Percentiles rank a stretch among this genome's conserved stretches.
phyloP scores from a whole-genome alignment of 805 yeast species.

The Candida tibetensis region DNA sequence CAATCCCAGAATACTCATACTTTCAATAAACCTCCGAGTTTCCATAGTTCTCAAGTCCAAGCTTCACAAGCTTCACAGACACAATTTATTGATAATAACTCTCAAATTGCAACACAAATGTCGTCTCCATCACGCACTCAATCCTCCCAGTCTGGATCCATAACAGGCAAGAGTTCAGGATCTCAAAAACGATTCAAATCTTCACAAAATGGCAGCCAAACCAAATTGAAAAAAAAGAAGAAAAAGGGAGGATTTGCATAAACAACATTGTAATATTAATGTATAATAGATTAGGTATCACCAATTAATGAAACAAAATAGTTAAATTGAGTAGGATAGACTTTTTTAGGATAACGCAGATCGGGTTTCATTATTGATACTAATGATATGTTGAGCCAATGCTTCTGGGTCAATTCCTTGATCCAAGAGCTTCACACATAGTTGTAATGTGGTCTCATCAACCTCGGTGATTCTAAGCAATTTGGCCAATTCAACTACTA shows the following conservation, averaged over 20 bases:
- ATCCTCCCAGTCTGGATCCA: no score
- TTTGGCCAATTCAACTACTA: constrained; percentile 22
- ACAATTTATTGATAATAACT: no score
- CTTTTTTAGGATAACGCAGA: constrained; percentile 2
- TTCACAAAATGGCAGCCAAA: constrained; percentile 12
- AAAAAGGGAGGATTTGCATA: constrained; percentile 50
- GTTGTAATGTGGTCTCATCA: constrained; percentile 28
- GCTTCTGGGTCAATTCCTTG: constrained; percentile 32
- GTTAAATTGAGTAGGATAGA: no score
- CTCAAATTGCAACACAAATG: no score
- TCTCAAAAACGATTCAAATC: constrained; percentile 4
- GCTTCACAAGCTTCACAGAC: no score
- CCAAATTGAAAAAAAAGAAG: constrained; percentile 37
- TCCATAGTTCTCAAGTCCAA: no score
- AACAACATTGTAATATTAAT: constrained; percentile 5
- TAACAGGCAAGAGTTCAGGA: no score
- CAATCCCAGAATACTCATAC: not conserved
- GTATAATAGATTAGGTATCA: not conserved
- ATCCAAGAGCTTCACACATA: constrained; percentile 33
- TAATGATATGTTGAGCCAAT: constrained; percentile 25
- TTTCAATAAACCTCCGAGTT: no score
- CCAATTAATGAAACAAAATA: not conserved
- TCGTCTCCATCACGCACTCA: no score
- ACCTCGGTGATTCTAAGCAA: constrained; percentile 21
- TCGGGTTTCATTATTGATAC: constrained; percentile 26